phyloP scores from a whole-genome alignment of 148 eudicot species.

The Camellia japonica region DNA sequence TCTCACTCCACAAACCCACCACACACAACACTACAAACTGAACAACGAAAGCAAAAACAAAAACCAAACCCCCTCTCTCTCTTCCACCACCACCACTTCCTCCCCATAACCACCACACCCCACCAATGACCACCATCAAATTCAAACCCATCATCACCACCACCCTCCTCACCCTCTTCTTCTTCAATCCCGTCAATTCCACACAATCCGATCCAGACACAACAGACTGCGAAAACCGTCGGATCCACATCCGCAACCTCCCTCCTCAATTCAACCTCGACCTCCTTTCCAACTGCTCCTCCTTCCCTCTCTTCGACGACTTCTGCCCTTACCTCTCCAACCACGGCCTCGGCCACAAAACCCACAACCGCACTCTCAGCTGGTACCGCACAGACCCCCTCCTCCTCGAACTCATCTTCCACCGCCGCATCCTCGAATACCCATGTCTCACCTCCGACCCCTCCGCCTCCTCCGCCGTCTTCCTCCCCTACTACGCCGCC shows the following conservation, averaged over 20 bases:
- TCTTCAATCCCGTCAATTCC: conserved; percentile 16
- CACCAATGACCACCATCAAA: conserved; percentile 18
- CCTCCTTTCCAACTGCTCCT: conserved; percentile 68
- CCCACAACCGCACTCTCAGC: conserved; percentile 66
- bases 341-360: conserved; percentile 79
- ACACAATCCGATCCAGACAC: conserved; percentile 32
- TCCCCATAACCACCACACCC: background rate
- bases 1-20: too few relatives aligned
- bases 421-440: conserved; percentile 84
- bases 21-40: too few relatives aligned
- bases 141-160: background rate
- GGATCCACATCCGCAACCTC: conserved; percentile 77
- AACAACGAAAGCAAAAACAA: background rate
- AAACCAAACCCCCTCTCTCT: background rate
- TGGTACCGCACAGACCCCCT: conserved; percentile 80
- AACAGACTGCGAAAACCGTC: conserved; percentile 41
- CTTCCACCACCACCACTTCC: background rate
- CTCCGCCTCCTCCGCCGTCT: conserved; percentile 50
- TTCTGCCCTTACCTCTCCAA: conserved; percentile 68
- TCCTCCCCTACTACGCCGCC: conserved; percentile 66
- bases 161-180: conserved; percentile 24
- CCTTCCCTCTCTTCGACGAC: conserved; percentile 44
- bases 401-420: conserved; percentile 77
- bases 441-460: conserved; percentile 66
- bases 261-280: conserved; percentile 68